A percentile compares a stretch with the other conserved stretches of the same genome.
Conservation (phyloP, 345 rosid genomes). For the Sisymbrium altissimum region DNA sequence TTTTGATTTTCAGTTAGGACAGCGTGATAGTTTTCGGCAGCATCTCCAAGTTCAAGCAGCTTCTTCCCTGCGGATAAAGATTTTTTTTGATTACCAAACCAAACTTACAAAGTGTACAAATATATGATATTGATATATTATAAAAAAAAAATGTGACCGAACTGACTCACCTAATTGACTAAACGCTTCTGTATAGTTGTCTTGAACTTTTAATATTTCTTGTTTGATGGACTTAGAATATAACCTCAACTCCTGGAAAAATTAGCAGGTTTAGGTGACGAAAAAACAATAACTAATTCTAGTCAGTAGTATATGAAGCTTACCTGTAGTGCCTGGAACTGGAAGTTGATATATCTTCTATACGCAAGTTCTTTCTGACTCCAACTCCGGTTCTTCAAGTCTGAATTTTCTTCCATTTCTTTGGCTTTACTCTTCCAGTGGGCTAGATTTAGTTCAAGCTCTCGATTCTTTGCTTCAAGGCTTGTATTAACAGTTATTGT, state of each 20-base stretch:
- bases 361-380: conserved; percentile 49
- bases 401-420: conserved; percentile 44
- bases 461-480: conserved; percentile 41
- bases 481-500: conserved; percentile 35
- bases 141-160: background rate
- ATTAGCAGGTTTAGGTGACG: conserved; percentile 11
- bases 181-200: conserved; percentile 48
- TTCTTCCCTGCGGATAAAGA: conserved; percentile 41
- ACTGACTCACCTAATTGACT: conserved; percentile 47
- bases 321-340: conserved; percentile 58
- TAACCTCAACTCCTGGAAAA: conserved; percentile 56
- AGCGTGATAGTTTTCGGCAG: conserved; percentile 62
- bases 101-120: conserved; percentile 6
- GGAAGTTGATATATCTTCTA: conserved; percentile 42
- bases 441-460: conserved; percentile 47
- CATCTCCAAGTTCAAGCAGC: conserved; percentile 50
- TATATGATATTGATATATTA: background rate
- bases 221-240: conserved; percentile 56
- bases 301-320: conserved; percentile 14
- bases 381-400: conserved; percentile 47
- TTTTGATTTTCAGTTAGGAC: conserved; percentile 78
- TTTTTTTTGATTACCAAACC: background rate
- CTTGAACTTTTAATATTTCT: conserved; percentile 48
- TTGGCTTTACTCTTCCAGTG: conserved; percentile 48
- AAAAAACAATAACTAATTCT: conserved; percentile 32